Conservation (phyloP, 106 monocot genomes). For the Phalaenopsis equestris region DNA sequence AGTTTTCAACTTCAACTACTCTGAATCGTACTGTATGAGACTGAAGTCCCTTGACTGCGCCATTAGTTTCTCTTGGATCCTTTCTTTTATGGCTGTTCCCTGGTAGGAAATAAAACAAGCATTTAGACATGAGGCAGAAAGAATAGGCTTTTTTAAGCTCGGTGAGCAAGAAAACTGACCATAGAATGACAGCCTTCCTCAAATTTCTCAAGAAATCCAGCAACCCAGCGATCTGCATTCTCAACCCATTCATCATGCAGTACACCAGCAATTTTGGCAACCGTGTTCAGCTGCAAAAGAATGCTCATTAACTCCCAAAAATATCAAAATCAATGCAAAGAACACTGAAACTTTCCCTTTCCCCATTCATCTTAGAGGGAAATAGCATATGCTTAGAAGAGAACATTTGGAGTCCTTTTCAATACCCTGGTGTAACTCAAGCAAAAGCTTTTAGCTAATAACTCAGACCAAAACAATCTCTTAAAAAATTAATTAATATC, state of each 20-base stretch:
- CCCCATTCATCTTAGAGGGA: neutral
- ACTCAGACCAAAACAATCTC: neutral
- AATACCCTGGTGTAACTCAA: neutral
- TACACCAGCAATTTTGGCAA: slow-evolving; percentile 48
- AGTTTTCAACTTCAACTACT: slow-evolving; percentile 5
- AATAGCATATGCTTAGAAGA: neutral
- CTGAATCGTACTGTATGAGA: slow-evolving; percentile 57
- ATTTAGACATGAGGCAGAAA: neutral
- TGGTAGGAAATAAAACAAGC: slow-evolving; percentile 1
- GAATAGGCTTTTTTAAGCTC: too few relatives aligned
- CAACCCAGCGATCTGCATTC: slow-evolving; percentile 96
- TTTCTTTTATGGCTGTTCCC: slow-evolving; percentile 59
- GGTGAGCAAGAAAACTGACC: slow-evolving; percentile 25
- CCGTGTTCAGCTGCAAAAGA: slow-evolving; percentile 41
- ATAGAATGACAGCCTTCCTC: slow-evolving; percentile 81
- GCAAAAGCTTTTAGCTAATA: neutral
- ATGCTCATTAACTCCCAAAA: neutral
- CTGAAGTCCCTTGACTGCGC: slow-evolving; percentile 33
- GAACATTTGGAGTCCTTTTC: neutral
- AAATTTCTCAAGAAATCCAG: slow-evolving; percentile 83
- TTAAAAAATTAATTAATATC: neutral
- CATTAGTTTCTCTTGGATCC: slow-evolving; percentile 40
- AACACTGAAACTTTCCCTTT: neutral
- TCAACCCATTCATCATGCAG: slow-evolving; percentile 93
- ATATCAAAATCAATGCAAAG: neutral